Conservation (phyloP, 169 alveolate species). For the Eimeria necatrix region DNA sequence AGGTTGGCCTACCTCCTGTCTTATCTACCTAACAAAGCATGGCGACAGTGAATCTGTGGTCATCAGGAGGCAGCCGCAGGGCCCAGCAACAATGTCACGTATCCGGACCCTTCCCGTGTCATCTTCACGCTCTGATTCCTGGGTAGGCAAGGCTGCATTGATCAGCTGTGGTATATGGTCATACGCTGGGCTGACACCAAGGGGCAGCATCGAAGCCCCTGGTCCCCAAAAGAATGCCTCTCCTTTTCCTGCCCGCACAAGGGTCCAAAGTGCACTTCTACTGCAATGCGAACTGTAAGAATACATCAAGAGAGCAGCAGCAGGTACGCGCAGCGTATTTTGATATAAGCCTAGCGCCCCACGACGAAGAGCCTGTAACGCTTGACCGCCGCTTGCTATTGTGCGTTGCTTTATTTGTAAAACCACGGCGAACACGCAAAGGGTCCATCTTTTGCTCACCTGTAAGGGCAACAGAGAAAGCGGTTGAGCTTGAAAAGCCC, state of each 20-base stretch:
- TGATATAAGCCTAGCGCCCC: too few relatives aligned
- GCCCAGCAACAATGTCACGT: conserved; percentile 61
- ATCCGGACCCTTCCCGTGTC: background rate
- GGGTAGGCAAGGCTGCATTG: background rate
- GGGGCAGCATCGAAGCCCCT: conserved; percentile 46
- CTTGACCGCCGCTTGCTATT: too few relatives aligned
- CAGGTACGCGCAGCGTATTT: too few relatives aligned
- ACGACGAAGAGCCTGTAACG: too few relatives aligned
- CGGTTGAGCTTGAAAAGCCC: conserved; percentile 61
- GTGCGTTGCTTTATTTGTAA: too few relatives aligned
- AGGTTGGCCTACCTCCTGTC: too few relatives aligned
- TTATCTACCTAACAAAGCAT: too few relatives aligned
- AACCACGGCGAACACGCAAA: too few relatives aligned
- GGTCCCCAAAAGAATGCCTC: conserved; percentile 63
- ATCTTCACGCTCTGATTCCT: background rate
- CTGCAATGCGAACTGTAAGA: background rate
- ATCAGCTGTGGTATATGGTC: background rate
- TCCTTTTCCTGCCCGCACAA: conserved; percentile 37
- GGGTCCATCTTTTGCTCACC: background rate
- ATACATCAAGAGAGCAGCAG: too few relatives aligned
- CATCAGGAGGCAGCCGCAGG: conserved; percentile 45
- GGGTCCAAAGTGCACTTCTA: background rate
- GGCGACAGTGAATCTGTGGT: background rate
- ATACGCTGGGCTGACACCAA: conserved; percentile 1
- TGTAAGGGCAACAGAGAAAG: conserved; percentile 59